Percentiles rank a stretch among this genome's conserved stretches.
phyloP scores from a whole-genome alignment of 2,329 filamentous ascomycete genomes.

The Colletotrichum navitas region DNA sequence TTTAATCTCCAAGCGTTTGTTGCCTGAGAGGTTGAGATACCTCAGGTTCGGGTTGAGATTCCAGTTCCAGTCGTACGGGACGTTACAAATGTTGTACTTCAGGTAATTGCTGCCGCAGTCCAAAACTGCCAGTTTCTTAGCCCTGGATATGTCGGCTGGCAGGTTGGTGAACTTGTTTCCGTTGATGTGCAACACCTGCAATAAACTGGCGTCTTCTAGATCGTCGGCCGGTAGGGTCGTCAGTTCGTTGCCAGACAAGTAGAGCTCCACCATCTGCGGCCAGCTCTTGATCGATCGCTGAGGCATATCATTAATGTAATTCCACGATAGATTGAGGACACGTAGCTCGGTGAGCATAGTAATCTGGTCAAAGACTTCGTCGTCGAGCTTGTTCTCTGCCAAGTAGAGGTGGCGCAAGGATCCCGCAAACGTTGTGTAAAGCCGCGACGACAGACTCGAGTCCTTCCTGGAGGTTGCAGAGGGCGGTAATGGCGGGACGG shows the following conservation, averaged over 20 bases:
- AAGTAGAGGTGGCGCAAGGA: slow-evolving; percentile 88
- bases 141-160: slow-evolving; percentile 93
- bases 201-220: slow-evolving; percentile 86
- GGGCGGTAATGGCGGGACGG: slow-evolving; percentile 65
- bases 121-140: slow-evolving; percentile 89
- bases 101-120: slow-evolving; percentile 95
- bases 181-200: slow-evolving; percentile 95
- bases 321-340: slow-evolving; percentile 93
- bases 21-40: slow-evolving; percentile 96
- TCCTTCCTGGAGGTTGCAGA: slow-evolving; percentile 79
- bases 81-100: slow-evolving; percentile 99
- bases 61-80: slow-evolving; percentile 99
- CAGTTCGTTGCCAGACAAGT: slow-evolving; percentile 94
- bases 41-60: slow-evolving; percentile 96
- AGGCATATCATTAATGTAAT: slow-evolving; percentile 92
- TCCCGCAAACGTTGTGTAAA: slow-evolving; percentile 88
- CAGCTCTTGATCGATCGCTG: slow-evolving; percentile 89
- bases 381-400: slow-evolving; percentile 93
- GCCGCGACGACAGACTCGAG: slow-evolving; percentile 83
- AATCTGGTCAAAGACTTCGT: slow-evolving; percentile 95
- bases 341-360: slow-evolving; percentile 85
- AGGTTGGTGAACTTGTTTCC: slow-evolving; percentile 98
- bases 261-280: slow-evolving; percentile 91
- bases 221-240: slow-evolving; percentile 94
- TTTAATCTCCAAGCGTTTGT: slow-evolving; percentile 94